Evolutionary conservation across 148 eudicot genomes (phyloP).

Genomic region (Rhododendron griersonianum): DNA sequence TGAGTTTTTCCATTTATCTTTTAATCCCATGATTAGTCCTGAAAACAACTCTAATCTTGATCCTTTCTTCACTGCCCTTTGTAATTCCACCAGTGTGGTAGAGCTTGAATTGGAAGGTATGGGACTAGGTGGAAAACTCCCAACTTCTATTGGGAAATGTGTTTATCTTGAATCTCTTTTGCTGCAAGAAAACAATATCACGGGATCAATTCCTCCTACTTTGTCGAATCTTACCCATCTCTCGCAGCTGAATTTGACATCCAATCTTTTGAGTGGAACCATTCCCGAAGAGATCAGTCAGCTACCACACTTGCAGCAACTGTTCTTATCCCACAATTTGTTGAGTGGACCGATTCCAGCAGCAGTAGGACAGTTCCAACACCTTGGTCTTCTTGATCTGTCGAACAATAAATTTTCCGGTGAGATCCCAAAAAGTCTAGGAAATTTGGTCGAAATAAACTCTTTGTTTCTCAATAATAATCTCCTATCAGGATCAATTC

Average conservation of each 20-base stretch:
- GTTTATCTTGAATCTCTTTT: background rate
- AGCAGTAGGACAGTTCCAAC: conserved; percentile 16
- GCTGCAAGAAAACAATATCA: conserved; percentile 28
- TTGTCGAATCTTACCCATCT: conserved; percentile 21
- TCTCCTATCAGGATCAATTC: conserved; percentile 30
- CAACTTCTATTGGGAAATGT: conserved; percentile 19
- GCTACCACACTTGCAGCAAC: conserved; percentile 10
- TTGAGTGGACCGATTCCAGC: conserved; percentile 24
- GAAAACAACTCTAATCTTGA: conserved; percentile 29
- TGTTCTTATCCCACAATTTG: conserved; percentile 25
- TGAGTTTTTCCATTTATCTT: conserved; percentile 20
- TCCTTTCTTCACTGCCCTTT: conserved; percentile 28
- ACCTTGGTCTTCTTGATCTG: conserved; percentile 27
- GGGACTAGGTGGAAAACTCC: conserved; percentile 27
- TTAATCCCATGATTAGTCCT: conserved; percentile 24
- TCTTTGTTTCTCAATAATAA: conserved; percentile 32
- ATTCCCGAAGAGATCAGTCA: conserved; percentile 20
- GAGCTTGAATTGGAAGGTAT: conserved; percentile 35
- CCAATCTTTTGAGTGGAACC: conserved; percentile 25
- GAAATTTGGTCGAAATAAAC: conserved; percentile 15
- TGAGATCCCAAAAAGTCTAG: conserved; percentile 25
- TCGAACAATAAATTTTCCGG: conserved; percentile 27
- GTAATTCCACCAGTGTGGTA: conserved; percentile 13
- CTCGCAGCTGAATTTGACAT: conserved; percentile 23
- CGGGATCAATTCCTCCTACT: conserved; percentile 26